Base-by-base conservation (phyloP, 23 red algal species). In the Gracilaria domingensis region DNA sequence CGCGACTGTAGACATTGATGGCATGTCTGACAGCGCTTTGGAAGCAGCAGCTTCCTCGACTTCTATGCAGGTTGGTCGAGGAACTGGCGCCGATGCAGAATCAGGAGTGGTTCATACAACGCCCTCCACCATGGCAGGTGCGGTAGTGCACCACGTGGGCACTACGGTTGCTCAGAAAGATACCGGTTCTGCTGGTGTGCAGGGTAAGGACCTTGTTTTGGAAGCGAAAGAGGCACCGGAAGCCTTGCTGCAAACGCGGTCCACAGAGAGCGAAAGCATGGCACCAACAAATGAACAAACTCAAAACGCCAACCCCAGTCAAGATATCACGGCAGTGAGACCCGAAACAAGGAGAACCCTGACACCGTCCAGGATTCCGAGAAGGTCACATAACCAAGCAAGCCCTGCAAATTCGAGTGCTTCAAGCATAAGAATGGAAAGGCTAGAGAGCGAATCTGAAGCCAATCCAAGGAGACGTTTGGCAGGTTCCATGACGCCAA, bases 391-490 rank as follows among this genome's bases (percentile, higher is more conserved):
- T 20, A 20, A 34, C 8, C 2, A 9, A 20, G 16, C 64, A 24
- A 77, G 72, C 28, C 40, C 45, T 3, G 72, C 72, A 9, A 26
- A 50, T 77, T 49, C 39, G 25, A 77, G 40, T 50, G 45, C 72
- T 25, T 45, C 72, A 28, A 30, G 72, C 38, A 30, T 42, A 45
- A 77, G 26, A 42, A 50, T 28, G 38, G 72, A 77, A 51, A 77
- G 40, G 20, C 23, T 13, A 13, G 72, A 49, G 21, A 37, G 42
- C n/a, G 72, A 77, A 0, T 4, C 20, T 30, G 45, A 30, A 1
- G 23, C 72, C 4, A 37, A 25, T 14, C 38, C 72, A 2, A 5
- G 72, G 30, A 77, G 72, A 12, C 72, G 39, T n/a, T 24, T 30
- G 12, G 21, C 30, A 3, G 72, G 72, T 13, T 48, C 72, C 5